Percentiles rank a stretch among this genome's conserved stretches.
phyloP scores from a whole-genome alignment of 306 rosid species.

The Castanea crenata region DNA sequence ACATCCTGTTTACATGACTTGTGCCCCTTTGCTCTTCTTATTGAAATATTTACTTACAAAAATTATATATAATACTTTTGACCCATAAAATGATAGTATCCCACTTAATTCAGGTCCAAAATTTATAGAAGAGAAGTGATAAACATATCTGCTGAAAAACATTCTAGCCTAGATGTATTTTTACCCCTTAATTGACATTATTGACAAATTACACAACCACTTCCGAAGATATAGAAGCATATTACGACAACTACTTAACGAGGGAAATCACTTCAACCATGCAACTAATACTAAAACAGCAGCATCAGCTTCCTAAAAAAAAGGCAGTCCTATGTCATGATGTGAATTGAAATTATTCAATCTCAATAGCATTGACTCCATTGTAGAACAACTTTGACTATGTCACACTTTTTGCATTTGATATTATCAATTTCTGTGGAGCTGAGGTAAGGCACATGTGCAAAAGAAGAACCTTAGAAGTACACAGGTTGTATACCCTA shows the following conservation, averaged over 20 bases:
- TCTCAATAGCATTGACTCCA: slow-evolving; percentile 17
- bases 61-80: background rate
- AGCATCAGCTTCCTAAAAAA: slow-evolving; percentile 87
- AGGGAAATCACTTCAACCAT: background rate
- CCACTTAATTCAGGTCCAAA: background rate
- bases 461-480: too few relatives aligned
- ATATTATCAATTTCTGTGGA: too few relatives aligned
- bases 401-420: too few relatives aligned
- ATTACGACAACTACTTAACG: background rate
- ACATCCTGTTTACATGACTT: too few relatives aligned
- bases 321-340: slow-evolving; percentile 14
- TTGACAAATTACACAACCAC: background rate
- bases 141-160: background rate
- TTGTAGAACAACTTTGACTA: slow-evolving; percentile 10
- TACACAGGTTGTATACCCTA: too few relatives aligned
- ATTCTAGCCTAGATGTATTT: background rate
- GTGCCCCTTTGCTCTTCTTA: too few relatives aligned
- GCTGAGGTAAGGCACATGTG: too few relatives aligned
- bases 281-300: slow-evolving; percentile 50
- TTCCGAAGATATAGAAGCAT: background rate
- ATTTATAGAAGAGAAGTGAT: background rate
- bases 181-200: background rate
- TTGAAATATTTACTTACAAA: too few relatives aligned
- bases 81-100: background rate
- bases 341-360: slow-evolving; percentile 24